Evolutionary conservation across 2,329 filamentous ascomycete genomes (phyloP).

Genomic region (Cucurbitaria berberidis): DNA sequence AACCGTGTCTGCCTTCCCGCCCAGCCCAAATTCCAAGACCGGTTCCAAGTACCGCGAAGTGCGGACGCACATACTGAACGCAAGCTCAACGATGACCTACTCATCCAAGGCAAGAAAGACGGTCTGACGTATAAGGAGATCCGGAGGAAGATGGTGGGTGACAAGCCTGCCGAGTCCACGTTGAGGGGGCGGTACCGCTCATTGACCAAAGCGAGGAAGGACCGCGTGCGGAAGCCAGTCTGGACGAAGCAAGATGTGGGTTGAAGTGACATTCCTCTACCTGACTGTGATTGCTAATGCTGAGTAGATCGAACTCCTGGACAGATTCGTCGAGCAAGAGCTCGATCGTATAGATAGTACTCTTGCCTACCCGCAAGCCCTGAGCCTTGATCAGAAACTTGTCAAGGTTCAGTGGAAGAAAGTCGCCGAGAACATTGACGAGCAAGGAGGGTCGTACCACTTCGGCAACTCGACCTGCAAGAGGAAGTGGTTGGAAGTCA

Average conservation of each 20-base stretch:
- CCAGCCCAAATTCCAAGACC: conserved; percentile 1
- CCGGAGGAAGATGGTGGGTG: conserved; percentile 59
- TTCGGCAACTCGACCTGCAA: conserved; percentile 68
- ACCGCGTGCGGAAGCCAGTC: conserved; percentile 68
- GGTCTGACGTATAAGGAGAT: conserved; percentile 73
- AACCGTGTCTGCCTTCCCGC: neutral
- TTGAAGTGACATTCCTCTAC: conserved; percentile 15
- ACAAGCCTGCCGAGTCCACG: conserved; percentile 72
- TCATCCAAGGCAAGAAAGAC: conserved; percentile 60
- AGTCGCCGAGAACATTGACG: conserved; percentile 60
- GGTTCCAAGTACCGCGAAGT: conserved; percentile 2
- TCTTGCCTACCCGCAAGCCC: conserved; percentile 7
- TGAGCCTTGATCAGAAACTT: conserved; percentile 25
- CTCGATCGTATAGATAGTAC: conserved; percentile 25
- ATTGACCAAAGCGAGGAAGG: conserved; percentile 67
- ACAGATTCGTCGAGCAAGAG: conserved; percentile 27
- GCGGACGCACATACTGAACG: conserved; percentile 14
- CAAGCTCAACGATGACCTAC: conserved; percentile 37
- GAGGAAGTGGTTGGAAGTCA: conserved; percentile 63
- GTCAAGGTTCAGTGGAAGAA: conserved; percentile 65
- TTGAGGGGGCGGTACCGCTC: conserved; percentile 71
- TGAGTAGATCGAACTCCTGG: conserved; percentile 33
- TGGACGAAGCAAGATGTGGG: conserved; percentile 71
- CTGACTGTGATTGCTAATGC: neutral
- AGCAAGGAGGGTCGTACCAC: conserved; percentile 61